Conservation (phyloP, 2,329 filamentous ascomycete species). For the Chrysoporthe deuterocubensis region DNA sequence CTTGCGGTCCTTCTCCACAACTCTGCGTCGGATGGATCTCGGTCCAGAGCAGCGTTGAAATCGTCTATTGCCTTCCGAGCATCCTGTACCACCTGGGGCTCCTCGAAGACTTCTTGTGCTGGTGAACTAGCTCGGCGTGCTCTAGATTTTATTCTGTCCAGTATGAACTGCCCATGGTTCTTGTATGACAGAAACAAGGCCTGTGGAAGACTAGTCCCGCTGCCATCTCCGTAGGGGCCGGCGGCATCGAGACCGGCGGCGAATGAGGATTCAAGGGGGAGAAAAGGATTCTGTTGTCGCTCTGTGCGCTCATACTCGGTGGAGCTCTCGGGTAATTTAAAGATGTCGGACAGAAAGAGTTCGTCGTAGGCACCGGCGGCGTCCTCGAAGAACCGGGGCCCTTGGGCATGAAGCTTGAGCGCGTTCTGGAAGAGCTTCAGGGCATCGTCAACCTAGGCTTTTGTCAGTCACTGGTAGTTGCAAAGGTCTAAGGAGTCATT, state of each 20-base stretch:
- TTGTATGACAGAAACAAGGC: slow-evolving; percentile 94
- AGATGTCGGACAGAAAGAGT: slow-evolving; percentile 91
- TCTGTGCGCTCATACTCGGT: slow-evolving; percentile 82
- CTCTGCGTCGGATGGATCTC: slow-evolving; percentile 70
- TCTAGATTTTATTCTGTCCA: slow-evolving; percentile 72
- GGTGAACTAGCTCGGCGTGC: slow-evolving; percentile 39
- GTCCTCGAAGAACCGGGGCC: slow-evolving; percentile 73
- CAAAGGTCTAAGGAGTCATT: not conserved
- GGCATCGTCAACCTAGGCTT: slow-evolving; percentile 82
- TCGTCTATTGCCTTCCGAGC: slow-evolving; percentile 56
- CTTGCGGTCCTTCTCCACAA: slow-evolving; percentile 65
- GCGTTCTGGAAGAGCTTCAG: slow-evolving; percentile 92
- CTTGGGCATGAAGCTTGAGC: slow-evolving; percentile 88
- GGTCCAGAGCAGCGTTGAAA: slow-evolving; percentile 63
- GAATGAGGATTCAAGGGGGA: slow-evolving; percentile 52
- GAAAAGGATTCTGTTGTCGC: slow-evolving; percentile 54
- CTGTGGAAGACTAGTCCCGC: slow-evolving; percentile 81
- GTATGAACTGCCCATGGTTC: slow-evolving; percentile 87
- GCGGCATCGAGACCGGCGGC: slow-evolving; percentile 57
- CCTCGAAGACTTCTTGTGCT: slow-evolving; percentile 40
- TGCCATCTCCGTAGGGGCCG: slow-evolving; percentile 69
- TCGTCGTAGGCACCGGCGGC: slow-evolving; percentile 81
- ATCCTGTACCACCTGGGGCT: slow-evolving; percentile 42
- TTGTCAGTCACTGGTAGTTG: slow-evolving; percentile 11
- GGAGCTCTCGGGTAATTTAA: slow-evolving; percentile 84